Evolutionary conservation across 2,329 filamentous ascomycete genomes (phyloP), one percentile per base, ranked within the genome.

Genomic region (Torrubiella hemipterigena): DNA sequence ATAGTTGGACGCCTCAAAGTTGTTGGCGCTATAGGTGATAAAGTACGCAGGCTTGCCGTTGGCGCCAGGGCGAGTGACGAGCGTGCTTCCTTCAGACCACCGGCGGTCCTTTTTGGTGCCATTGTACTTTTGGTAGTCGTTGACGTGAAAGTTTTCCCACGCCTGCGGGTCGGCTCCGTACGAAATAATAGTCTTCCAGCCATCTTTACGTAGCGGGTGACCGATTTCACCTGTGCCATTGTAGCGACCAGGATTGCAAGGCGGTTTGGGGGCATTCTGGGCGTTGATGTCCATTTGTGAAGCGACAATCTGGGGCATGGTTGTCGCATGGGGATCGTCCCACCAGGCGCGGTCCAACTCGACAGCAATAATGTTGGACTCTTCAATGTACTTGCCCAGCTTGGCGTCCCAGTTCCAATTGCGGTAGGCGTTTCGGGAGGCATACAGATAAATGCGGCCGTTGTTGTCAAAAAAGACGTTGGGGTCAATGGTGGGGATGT

Each of bases 391-490:
- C 36, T 55, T 55, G 12, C 45, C 45, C 14, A 54, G 24, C 4
- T 37, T 29, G 2, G 38, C 36, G 25, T 55, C 52, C 52, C 52
- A 55, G 20, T 53, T 55, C 52, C 52, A 55, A 28, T 55, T 55
- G 2, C 52, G 43, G 30, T 55, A 55, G 3, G 52, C 52, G 27
- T 55, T 55, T 6, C 52, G 43, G 1, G 53, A 55, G 4, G 43
- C 36, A 33, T 54, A 55, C 0, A 56, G 32, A 32, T 64, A 61
- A 10, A 49, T 42, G 6, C 42, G 44, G 4, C 48, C 52, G 35
- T 58, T 49, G 6, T 47, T 40, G 24, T 63, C 55, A 27, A 60
- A 65, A 24, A 67, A 59, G n/a, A 69, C 48, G 44, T 66, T 60
- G 0, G 60, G 54, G 31, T 67, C 64, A 7, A 67, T 64, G 4